A percentile compares a stretch with the other conserved stretches of the same genome.
phyloP scores from a whole-genome alignment of 257 asterid genomes.

The Handroanthus guayacan region DNA sequence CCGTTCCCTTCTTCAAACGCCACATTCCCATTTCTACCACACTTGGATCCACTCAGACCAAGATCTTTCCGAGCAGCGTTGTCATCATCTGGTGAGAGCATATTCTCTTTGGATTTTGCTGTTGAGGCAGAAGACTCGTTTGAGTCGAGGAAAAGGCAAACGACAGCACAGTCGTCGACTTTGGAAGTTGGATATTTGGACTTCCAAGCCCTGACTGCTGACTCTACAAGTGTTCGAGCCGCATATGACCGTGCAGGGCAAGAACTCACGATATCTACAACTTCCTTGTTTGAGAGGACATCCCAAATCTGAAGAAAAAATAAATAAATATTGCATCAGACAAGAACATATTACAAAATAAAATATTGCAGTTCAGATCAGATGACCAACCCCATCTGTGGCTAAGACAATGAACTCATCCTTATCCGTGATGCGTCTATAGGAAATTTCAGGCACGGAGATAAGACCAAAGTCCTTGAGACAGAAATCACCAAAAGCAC shows the following conservation, averaged over 20 bases:
- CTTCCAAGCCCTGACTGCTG: conserved; percentile 79
- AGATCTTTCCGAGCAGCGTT: conserved; percentile 11
- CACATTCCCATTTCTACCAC: conserved; percentile 23
- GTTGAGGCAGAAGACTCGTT: conserved; percentile 45
- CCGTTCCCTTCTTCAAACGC: conserved; percentile 37
- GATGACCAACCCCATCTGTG: conserved; percentile 69
- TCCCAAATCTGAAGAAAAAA: conserved; percentile 74
- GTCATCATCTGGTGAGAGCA: conserved; percentile 37
- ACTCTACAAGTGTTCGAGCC: conserved; percentile 67
- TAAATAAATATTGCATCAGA: neutral
- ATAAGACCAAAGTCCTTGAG: conserved; percentile 87
- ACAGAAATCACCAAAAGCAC: conserved; percentile 94
- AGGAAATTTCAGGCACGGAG: conserved; percentile 81
- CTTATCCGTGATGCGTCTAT: conserved; percentile 67
- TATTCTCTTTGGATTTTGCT: conserved; percentile 48
- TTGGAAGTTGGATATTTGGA: conserved; percentile 79
- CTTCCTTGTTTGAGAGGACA: conserved; percentile 85
- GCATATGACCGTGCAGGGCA: conserved; percentile 63
- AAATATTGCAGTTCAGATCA: neutral
- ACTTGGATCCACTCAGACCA: neutral
- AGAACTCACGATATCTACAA: conserved; percentile 64
- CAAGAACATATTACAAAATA: neutral
- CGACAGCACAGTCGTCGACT: conserved; percentile 84
- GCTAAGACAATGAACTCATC: conserved; percentile 86
- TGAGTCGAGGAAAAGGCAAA: conserved; percentile 80